Evolutionary conservation across 2,329 filamentous ascomycete genomes (phyloP), one percentile per base, ranked within the genome.

Genomic region (Colletotrichum sp.): DNA sequence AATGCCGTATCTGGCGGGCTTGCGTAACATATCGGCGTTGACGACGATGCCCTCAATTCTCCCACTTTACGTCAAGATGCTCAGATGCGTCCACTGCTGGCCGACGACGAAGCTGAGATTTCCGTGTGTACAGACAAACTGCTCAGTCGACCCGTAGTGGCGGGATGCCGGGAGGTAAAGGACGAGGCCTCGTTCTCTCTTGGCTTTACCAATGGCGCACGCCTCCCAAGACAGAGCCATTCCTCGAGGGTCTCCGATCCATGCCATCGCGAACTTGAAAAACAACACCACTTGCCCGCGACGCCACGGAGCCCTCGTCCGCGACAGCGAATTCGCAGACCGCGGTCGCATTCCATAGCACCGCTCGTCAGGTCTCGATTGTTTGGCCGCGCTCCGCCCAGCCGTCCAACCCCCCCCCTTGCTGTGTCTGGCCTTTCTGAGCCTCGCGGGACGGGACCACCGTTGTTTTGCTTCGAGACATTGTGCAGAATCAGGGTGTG

Each of bases 391-490:
- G 63, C 26, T 39, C 44, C 69, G n/a, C 39, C 30, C 57, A 32
- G n/a, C 18, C 24, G 28, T 64, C 39, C 21, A 13, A 32, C 26
- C 44, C 18, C 18, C 18, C 18, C 18, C 57, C 24, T 28, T 36
- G 21, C 28, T 55, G 62, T 68, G 55, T 21, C 39, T 68, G 52
- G 18, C 24, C 30, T 36, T 68, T 68, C 36, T 73, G 62, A 52
- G 63, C 69, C 39, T 65, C 59, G 13, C 74, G 49, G 59, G 44
- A 76, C 59, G 34, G 64, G 73, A 52, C 64, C 70, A 28, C 70
- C 49, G 12, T 69, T 69, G 73, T 76, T 73, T 76, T 59, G 69
- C 24, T n/a, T 28, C 60, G 32, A 76, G 69, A 76, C 73, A 76
- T 72, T 59, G 57, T 24, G 24, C 73, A 68, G 73, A 68, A 39